Evolutionary conservation across 371 early-diverging fungal genomes (phyloP).

Genomic region (Mucor velutinosus): DNA sequence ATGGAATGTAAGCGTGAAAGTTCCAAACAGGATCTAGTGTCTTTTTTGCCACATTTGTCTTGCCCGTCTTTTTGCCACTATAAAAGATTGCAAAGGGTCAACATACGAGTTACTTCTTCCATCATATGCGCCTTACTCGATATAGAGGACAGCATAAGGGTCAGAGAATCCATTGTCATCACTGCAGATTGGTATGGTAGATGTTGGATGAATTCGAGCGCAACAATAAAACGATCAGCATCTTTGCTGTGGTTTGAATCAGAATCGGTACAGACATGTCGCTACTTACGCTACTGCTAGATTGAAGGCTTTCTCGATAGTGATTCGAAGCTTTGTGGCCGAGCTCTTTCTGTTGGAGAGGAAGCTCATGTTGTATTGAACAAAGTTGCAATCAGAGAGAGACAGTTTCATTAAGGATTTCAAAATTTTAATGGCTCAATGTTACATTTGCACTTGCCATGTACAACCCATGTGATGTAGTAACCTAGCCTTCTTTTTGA

Average conservation of each 20-base stretch:
- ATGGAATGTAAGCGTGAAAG: conserved; percentile 60
- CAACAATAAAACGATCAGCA: neutral
- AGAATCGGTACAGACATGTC: neutral
- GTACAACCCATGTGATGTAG: neutral
- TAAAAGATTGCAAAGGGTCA: neutral
- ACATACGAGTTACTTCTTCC: neutral
- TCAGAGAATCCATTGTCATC: conserved; percentile 66
- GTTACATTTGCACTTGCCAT: neutral
- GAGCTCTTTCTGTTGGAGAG: neutral
- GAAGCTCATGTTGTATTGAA: neutral
- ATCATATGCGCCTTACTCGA: conserved; percentile 25
- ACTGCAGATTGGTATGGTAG: conserved; percentile 7
- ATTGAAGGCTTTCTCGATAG: conserved; percentile 23
- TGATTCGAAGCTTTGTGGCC: conserved; percentile 22
- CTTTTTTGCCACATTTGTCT: conserved; percentile 65
- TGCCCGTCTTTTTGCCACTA: conserved; percentile 58
- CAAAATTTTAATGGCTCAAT: neutral
- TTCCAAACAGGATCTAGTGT: conserved; percentile 79
- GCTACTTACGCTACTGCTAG: conserved; percentile 34
- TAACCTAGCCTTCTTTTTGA: neutral
- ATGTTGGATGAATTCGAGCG: neutral
- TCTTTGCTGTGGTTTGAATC: neutral
- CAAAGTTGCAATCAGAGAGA: neutral
- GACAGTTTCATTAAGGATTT: neutral
- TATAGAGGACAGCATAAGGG: conserved; percentile 54